phyloP scores from a whole-genome alignment of 2,329 filamentous ascomycete genomes.

The Colletotrichum camelliae region DNA sequence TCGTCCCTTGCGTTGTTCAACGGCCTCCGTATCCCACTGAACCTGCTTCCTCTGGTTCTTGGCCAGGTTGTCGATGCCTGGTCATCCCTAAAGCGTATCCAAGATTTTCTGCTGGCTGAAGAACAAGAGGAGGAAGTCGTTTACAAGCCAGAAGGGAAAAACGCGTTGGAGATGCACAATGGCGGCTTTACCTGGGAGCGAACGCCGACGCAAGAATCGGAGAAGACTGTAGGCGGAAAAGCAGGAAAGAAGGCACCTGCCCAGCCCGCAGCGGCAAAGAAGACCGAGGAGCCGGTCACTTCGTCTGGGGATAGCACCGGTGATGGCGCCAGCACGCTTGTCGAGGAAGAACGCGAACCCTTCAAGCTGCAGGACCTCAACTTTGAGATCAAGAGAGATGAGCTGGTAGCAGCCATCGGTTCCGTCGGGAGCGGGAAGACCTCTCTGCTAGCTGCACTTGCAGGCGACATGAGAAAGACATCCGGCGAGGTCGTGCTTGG shows the following conservation, averaged over 20 bases:
- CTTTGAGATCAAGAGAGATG: conserved; percentile 73
- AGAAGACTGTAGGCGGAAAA: conserved; percentile 46
- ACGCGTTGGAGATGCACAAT: conserved; percentile 73
- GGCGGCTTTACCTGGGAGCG: conserved; percentile 91
- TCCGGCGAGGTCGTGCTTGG: conserved; percentile 76
- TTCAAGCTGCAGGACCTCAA: conserved; percentile 76
- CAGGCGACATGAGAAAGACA: conserved; percentile 92
- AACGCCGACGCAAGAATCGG: conserved; percentile 59
- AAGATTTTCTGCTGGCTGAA: conserved; percentile 87
- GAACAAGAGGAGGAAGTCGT: conserved; percentile 77
- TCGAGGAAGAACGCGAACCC: conserved; percentile 67
- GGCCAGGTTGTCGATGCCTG: conserved; percentile 90
- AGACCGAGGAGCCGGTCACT: conserved; percentile 36
- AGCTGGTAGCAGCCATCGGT: conserved; percentile 85
- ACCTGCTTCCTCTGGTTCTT: conserved; percentile 85
- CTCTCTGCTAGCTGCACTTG: conserved; percentile 85
- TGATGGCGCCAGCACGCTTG: conserved; percentile 60
- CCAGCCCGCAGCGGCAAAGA: conserved; percentile 26
- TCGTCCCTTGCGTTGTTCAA: conserved; percentile 96
- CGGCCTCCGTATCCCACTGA: conserved; percentile 85
- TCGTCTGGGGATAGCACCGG: conserved; percentile 50
- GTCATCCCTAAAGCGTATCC: conserved; percentile 82
- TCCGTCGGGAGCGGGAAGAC: conserved; percentile 91
- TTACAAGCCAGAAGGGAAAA: conserved; percentile 59
- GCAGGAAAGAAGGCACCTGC: conserved; percentile 49